Evolutionary conservation across 768 basidiomycete species (phyloP), one percentile per base, ranked within the genome.

Genomic region (Leucocoprinus leucothites): DNA sequence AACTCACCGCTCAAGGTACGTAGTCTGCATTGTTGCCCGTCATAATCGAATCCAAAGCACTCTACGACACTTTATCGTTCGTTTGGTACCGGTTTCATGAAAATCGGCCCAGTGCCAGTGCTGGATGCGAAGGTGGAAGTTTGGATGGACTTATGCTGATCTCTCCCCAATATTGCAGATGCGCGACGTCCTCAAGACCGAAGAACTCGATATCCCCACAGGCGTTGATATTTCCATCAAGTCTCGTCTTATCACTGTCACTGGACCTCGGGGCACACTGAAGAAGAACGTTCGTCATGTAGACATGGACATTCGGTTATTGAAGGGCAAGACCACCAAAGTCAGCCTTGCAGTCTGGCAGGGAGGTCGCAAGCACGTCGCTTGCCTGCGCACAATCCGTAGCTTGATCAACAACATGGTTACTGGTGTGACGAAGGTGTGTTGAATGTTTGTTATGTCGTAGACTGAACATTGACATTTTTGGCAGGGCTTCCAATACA

Each of bases 401-500:
- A 94, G 89, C 63, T 71, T 96, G 65, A 96, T 99, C 66, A 85
- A 84, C 73, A 99, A 99, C 82, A 94, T 99, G 94, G 82, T 98
- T 71, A 93, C 76, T 60, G 97, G 97, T 60, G 97, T 99, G 59
- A 98, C 94, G 48, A 93, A 95, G 85, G 94, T 87, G 57, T 56
- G 74, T 9, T 3, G n/a, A 9, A 22, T 14, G 16, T 35, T 43
- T 16, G n/a, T 24, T 3, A 3, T 18, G 22, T 1, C 18, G 25
- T 13, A 2, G 7, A 2, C 28, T 9, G 47, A 21, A 9, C 18
- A 21, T 13, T 48, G 28, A 48, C 18, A 19, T 3, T 35, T 35
- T 42, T 51, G 41, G n/a, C 63, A 95, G 95, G 97, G 97, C 59
- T 99, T 98, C 86, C 85, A 86, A 65, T 99, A 99, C 85, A 99